Evolutionary conservation across 1,284 basidiomycete genomes (phyloP), one percentile per base, ranked within the genome.

Genomic region (Moesziomyces aphidis): DNA sequence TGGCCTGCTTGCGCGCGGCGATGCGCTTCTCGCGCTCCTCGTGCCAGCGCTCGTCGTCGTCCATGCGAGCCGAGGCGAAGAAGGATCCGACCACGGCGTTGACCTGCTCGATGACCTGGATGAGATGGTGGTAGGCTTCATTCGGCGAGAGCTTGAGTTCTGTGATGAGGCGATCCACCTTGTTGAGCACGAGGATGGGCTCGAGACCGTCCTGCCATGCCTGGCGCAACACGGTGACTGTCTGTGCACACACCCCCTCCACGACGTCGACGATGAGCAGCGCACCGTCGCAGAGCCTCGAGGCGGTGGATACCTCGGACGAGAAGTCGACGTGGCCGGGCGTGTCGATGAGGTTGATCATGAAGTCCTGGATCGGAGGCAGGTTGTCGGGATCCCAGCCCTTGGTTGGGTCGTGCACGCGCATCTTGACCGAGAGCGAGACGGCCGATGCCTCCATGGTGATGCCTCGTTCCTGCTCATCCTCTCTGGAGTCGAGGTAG

Each of bases 261-360:
- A 98, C 94, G 1, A 94, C 95, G 85, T 99, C 97, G 3, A 99
- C 94, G n/a, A 99, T 88, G 31, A 99, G 92, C 8, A 99, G 88
- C 6, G 95, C 94, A 24, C 97, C 97, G 84, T 99, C 97, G 80
- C 95, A 97, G 28, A 99, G 85, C 49, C 96, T 88, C 10, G 94
- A 93, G 11, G 96, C 95, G 1, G 93, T 93, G 0, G 95, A 97
- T 0, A 99, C 97, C 84, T 99, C 97, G 61, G 91, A 93, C 0
- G 95, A 96, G 78, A 99, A 99, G 86, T 99, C 97, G 46, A 99
- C 95, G 86, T 99, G 97, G 3, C 97, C 97, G 4, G 97, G 97
- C 0, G 97, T 99, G 85, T 99, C 97, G 78, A 99, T 96, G 88
- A 99, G 92, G 85, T 98, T 98, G 76, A 95, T 89, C 58, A 90